A percentile compares a stretch with the other conserved stretches of the same genome.
Conservation (phyloP, 768 basidiomycete species). For the Myochromella boudieri region DNA sequence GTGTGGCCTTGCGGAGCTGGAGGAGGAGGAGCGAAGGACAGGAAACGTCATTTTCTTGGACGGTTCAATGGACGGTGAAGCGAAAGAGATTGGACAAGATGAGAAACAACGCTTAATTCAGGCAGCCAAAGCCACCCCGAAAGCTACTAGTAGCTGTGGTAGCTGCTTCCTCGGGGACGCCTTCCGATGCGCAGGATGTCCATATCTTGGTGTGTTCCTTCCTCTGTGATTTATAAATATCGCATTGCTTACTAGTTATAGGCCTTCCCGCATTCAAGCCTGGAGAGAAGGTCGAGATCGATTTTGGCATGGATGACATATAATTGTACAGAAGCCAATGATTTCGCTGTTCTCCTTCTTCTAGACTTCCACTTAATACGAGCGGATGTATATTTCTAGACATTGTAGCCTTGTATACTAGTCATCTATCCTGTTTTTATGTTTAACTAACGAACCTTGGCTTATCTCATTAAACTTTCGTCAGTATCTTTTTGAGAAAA, state of each 20-base stretch:
- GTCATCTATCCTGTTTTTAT: too few relatives aligned
- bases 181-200: slow-evolving; percentile 94
- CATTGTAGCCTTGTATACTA: slow-evolving; percentile 3
- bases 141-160: slow-evolving; percentile 95
- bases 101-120: slow-evolving; percentile 66
- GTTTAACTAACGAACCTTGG: too few relatives aligned
- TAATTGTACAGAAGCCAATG: slow-evolving; percentile 31
- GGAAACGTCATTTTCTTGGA: slow-evolving; percentile 70
- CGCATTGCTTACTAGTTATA: slow-evolving; percentile 29
- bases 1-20: slow-evolving; percentile 93
- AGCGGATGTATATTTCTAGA: slow-evolving; percentile 6
- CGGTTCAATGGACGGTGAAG: slow-evolving; percentile 57
- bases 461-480: too few relatives aligned
- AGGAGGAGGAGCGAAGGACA: slow-evolving; percentile 71
- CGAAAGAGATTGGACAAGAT: slow-evolving; percentile 52
- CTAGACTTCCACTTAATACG: background rate
- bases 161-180: slow-evolving; percentile 98
- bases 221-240: background rate
- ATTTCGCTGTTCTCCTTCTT: background rate
- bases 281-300: slow-evolving; percentile 95
- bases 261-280: slow-evolving; percentile 98
- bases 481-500: too few relatives aligned
- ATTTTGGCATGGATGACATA: slow-evolving; percentile 87
- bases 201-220: slow-evolving; percentile 82
- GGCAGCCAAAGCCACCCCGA: slow-evolving; percentile 72